Conservation (phyloP, 1,284 basidiomycete species). For the Cutaneotrichosporon dermatis region DNA sequence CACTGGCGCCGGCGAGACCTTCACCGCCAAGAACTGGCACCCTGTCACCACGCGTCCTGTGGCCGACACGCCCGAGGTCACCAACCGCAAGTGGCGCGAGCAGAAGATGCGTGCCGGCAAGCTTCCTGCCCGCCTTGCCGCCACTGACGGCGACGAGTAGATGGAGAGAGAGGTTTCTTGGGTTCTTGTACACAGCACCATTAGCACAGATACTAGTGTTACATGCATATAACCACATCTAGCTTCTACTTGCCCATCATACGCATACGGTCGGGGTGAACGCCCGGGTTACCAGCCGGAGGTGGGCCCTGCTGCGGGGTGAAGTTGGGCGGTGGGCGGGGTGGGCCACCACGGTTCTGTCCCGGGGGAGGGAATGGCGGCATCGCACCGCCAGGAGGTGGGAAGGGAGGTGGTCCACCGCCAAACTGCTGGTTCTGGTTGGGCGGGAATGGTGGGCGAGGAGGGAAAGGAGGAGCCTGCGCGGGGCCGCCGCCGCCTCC, state of each 20-base stretch:
- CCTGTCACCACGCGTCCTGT: conserved; percentile 63
- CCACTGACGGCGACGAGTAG: conserved; percentile 14
- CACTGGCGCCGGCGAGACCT: conserved; percentile 66
- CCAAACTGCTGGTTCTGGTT: conserved; percentile 55
- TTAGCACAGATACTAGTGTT: conserved; percentile 2
- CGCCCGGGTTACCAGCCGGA: conserved; percentile 50
- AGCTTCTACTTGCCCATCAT: conserved; percentile 59
- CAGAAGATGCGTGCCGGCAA: conserved; percentile 15
- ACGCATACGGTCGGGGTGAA: conserved; percentile 79
- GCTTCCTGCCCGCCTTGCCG: neutral
- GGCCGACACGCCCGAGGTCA: conserved; percentile 63
- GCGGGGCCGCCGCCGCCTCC: conserved; percentile 14
- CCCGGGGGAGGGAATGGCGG: conserved; percentile 28
- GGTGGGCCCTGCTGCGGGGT: conserved; percentile 24
- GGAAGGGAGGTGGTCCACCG: conserved; percentile 21
- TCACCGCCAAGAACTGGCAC: conserved; percentile 60
- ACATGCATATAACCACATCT: conserved; percentile 8
- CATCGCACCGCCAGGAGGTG: conserved; percentile 13
- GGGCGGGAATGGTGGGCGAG: conserved; percentile 62
- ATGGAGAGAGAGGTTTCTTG: neutral
- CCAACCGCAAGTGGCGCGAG: conserved; percentile 71
- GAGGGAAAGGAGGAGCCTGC: conserved; percentile 58
- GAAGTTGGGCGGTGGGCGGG: conserved; percentile 39
- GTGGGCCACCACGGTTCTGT: neutral
- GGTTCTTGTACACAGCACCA: conserved; percentile 7